Evolutionary conservation across 345 rosid species (phyloP).

Genomic region (Pistacia atlantica): DNA sequence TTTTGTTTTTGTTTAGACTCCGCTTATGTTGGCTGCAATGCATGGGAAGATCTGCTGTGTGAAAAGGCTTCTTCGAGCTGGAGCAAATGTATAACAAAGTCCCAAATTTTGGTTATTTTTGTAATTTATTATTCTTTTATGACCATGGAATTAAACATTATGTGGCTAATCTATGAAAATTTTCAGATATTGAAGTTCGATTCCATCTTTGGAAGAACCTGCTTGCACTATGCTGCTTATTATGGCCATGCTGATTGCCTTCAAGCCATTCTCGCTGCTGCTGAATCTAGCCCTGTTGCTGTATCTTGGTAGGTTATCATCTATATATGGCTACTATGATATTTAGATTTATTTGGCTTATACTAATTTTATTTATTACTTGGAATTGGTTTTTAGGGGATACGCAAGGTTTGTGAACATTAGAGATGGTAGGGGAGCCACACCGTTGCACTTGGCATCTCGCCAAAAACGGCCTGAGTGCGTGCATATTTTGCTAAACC

Average conservation of each 20-base stretch:
- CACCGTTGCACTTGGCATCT: slow-evolving; percentile 94
- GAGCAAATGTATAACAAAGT: slow-evolving; percentile 79
- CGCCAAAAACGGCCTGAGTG: slow-evolving; percentile 88
- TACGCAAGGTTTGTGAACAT: slow-evolving; percentile 89
- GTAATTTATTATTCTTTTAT: neutral
- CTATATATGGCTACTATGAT: neutral
- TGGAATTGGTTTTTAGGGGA: slow-evolving; percentile 62
- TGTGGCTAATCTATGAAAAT: slow-evolving; percentile 9
- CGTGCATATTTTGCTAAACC: slow-evolving; percentile 75
- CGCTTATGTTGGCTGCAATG: slow-evolving; percentile 98
- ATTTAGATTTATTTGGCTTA: neutral
- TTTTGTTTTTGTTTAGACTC: slow-evolving; percentile 55
- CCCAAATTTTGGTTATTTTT: neutral
- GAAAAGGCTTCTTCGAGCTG: slow-evolving; percentile 85
- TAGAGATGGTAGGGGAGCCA: slow-evolving; percentile 90
- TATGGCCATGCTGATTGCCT: slow-evolving; percentile 86
- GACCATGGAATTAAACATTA: slow-evolving; percentile 14
- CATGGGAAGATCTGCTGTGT: slow-evolving; percentile 83
- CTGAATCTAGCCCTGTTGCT: slow-evolving; percentile 80
- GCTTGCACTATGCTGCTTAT: slow-evolving; percentile 94
- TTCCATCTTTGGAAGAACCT: slow-evolving; percentile 83
- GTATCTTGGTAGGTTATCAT: slow-evolving; percentile 64
- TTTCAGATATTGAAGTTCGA: slow-evolving; percentile 91
- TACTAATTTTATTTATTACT: neutral
- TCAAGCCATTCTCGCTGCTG: slow-evolving; percentile 75